Evolutionary conservation across 768 basidiomycete species (phyloP).

Genomic region (Suillus plorans): DNA sequence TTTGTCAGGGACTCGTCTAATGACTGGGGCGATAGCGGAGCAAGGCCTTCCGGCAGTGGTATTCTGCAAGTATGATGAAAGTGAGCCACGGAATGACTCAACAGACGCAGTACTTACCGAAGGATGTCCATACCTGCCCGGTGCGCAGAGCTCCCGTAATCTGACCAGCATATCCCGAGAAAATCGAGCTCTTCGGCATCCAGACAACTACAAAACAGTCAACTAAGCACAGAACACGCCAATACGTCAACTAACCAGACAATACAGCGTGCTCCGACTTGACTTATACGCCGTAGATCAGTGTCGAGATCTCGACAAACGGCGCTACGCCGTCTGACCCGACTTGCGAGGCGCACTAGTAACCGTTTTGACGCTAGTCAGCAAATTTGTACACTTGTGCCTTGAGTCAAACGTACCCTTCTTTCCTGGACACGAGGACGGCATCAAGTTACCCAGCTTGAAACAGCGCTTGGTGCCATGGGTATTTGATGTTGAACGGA

Average conservation of each 20-base stretch:
- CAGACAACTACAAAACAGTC: slow-evolving; percentile 56
- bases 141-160: slow-evolving; percentile 48
- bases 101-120: slow-evolving; percentile 44
- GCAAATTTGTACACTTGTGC: not conserved
- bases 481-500: slow-evolving; percentile 6
- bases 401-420: slow-evolving; percentile 54
- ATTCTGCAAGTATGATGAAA: slow-evolving; percentile 45
- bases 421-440: slow-evolving; percentile 95
- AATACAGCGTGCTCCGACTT: slow-evolving; percentile 74
- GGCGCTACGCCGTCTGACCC: slow-evolving; percentile 72
- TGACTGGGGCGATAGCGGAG: slow-evolving; percentile 56
- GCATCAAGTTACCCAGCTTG: slow-evolving; percentile 77
- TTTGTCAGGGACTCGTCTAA: slow-evolving; percentile 67
- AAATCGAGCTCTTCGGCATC: slow-evolving; percentile 82
- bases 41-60: slow-evolving; percentile 88
- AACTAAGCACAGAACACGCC: not conserved
- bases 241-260: slow-evolving; percentile 58
- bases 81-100: not conserved
- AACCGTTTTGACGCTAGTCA: not conserved
- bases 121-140: slow-evolving; percentile 50
- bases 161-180: slow-evolving; percentile 46
- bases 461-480: slow-evolving; percentile 20
- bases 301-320: slow-evolving; percentile 80
- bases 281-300: slow-evolving; percentile 74
- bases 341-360: slow-evolving; percentile 71